Base-by-base conservation (phyloP, 129 eudicot species). In the Lactuca sativa region DNA sequence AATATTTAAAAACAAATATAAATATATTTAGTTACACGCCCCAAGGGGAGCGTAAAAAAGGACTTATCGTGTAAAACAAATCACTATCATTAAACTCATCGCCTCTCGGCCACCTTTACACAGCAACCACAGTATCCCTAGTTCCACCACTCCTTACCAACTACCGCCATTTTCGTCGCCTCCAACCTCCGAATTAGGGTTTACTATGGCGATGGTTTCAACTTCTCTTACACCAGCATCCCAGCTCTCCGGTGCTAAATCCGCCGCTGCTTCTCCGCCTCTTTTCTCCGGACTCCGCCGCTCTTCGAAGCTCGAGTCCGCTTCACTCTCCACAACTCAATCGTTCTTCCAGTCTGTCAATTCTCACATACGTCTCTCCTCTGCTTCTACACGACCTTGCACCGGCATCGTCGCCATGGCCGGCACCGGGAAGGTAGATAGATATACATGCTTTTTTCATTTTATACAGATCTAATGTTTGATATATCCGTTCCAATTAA, bases 401-500 rank as follows among this genome's bases (percentile, higher is more conserved):
- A 82, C 86, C 54, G 77, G 78, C 52, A 90, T 95, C 79, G 93
- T 85, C 44, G 67, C 95, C 69, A 95, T 95, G 99, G 95, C 99
- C 64, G 97, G 89, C 75, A 72, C 99, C 68, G 95, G 95, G 8
- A 95, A 95, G 89, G 99, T 93, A 71, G 69, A 69, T 15, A 25
- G 30, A 25, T 25, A 25, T 25, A 25, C 30, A 25, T 25, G 30
- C 30, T 25, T 25, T 25, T 25, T 25, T 25, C 30, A 25, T 25
- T 25, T 25, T 25, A 25, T 25, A 25, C 47, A 74, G 72, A 64
- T 64, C 57, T 59, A 15, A 18, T 67, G 6, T 51, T 62, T 33
- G 72, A 5, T 67, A 16, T 52, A 9, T 17, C 11, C 15, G 16
- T 51, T 71, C 3, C 8, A 17, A 3, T 16, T 6, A 11, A 71